Evolutionary conservation across 2,329 filamentous ascomycete genomes (phyloP), one percentile per base, ranked within the genome.

Genomic region (Penicillium sclerotigenum): DNA sequence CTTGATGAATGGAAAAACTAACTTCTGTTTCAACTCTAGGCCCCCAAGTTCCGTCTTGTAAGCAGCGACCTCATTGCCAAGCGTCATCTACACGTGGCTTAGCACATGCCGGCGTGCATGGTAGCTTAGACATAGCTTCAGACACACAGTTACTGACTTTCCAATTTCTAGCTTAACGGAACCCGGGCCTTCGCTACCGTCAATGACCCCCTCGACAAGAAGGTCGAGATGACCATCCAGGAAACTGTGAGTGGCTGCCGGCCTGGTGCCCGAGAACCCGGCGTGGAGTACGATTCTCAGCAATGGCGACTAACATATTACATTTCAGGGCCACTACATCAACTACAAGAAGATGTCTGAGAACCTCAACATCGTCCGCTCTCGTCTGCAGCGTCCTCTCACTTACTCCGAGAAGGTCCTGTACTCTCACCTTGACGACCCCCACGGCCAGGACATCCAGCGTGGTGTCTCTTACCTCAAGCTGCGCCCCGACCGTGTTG

Each of bases 311-410:
- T 73, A 68, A 72, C 52, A 13, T 54, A 62, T 38, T 42, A 48
- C 36, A 52, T 52, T 52, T 47, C 46, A 81, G 78, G 86, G 84
- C 78, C 94, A 95, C 84, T 97, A 91, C 83, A 96, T 97, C 84
- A 96, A 97, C 85, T 99, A 99, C 78, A 83, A 86, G 85, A 97
- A 97, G 85, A 97, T 97, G 91, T 91, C 89, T 69, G 92, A 97
- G 82, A 97, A 96, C 84, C 85, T 99, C 59, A 82, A 86, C 71
- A 86, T 99, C 76, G 94, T 99, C 68, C 90, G 94, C 73, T 77
- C 81, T 70, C 88, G 94, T 71, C 85, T 99, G 66, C 96, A 96
- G 81, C 88, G 90, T 68, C 94, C 94, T 67, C 86, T 99, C 70
- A 94, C 91, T 68, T 96, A 88, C 76, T 90, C 91, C 75, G 94